These are phyloP conservation scores for Globisporangium parvum DNA, from an alignment of 352 stramenopile species.

Conservation along the genomic window DNA sequence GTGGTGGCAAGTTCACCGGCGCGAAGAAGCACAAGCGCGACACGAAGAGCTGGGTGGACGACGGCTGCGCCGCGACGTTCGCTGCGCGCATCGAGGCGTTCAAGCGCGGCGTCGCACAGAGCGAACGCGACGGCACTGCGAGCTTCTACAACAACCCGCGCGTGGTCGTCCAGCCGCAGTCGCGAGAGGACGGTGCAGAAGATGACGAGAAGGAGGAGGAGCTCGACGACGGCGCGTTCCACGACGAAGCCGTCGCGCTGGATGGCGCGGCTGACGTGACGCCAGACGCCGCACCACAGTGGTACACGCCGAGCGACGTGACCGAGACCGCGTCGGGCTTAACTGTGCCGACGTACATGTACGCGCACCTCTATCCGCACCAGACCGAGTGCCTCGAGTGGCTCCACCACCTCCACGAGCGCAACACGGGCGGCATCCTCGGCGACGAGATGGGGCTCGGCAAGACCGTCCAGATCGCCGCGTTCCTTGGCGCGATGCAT, in stretches of 20 bases:
- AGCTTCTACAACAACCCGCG: constrained; percentile 45
- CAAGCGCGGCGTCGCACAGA: constrained; percentile 18
- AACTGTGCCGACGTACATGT: constrained; percentile 59
- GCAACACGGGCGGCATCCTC: constrained; percentile 96
- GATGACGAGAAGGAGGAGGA: constrained; percentile 5
- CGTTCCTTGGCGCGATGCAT: constrained; percentile 79
- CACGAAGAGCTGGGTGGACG: constrained; percentile 29
- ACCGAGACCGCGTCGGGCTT: constrained; percentile 61
- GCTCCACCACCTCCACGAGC: constrained; percentile 95
- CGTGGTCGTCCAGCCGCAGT: not conserved
- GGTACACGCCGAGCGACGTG: constrained; percentile 44
- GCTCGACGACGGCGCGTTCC: constrained; percentile 30
- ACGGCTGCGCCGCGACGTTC: constrained; percentile 24
- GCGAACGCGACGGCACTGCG: constrained; percentile 16
- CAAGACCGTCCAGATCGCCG: constrained; percentile 94
- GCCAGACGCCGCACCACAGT: constrained; percentile 8
- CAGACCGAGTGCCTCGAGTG: constrained; percentile 94
- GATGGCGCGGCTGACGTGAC: not conserved
- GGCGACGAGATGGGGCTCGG: constrained; percentile 95
- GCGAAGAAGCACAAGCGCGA: constrained; percentile 14
- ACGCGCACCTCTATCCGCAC: constrained; percentile 89
- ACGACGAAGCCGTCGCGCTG: constrained; percentile 18
- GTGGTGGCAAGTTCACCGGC: constrained; percentile 6
- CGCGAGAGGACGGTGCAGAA: constrained; percentile 10
- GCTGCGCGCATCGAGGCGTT: constrained; percentile 24